Evolutionary conservation across 805 yeast genomes (phyloP).

Genomic region (Metschnikowia matae): DNA sequence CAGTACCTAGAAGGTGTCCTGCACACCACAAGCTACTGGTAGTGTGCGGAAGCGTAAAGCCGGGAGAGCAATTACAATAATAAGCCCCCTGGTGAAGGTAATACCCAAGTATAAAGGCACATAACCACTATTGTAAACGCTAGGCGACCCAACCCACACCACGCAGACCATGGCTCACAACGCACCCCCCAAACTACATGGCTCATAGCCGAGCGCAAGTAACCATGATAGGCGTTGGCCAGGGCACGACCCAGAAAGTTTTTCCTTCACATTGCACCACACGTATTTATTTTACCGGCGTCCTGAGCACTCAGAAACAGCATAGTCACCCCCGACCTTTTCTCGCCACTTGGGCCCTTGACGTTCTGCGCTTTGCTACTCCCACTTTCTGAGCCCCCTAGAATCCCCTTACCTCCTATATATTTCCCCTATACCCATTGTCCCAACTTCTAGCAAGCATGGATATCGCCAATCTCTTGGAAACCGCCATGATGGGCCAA

Average conservation of each 20-base stretch:
- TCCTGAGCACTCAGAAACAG: conserved; percentile 3
- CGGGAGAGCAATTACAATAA: no score
- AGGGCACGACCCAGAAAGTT: conserved; percentile 10
- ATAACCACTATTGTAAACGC: no score
- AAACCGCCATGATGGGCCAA: conserved; percentile 70
- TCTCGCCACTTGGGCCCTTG: background rate
- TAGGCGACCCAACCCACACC: no score
- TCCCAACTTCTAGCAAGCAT: conserved; percentile 19
- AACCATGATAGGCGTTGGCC: conserved; percentile 1
- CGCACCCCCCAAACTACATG: no score
- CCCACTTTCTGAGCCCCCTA: background rate
- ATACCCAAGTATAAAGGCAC: no score
- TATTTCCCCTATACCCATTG: background rate
- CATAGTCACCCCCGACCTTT: background rate
- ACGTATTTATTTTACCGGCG: conserved; percentile 1
- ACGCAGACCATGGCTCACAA: no score
- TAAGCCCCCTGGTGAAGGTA: no score
- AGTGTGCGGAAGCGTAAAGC: no score
- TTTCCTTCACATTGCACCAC: conserved; percentile 10
- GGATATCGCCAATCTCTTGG: conserved; percentile 66
- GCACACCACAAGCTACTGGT: no score
- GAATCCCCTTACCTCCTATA: background rate
- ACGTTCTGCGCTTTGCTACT: background rate
- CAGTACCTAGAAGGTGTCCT: background rate
- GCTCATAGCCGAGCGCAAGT: background rate